Percentiles rank a stretch among this genome's conserved stretches.
These are phyloP conservation scores for Aspergillus glaucus DNA, from an alignment of 2,329 filamentous ascomycete genomes.

Conservation along the genomic window DNA sequence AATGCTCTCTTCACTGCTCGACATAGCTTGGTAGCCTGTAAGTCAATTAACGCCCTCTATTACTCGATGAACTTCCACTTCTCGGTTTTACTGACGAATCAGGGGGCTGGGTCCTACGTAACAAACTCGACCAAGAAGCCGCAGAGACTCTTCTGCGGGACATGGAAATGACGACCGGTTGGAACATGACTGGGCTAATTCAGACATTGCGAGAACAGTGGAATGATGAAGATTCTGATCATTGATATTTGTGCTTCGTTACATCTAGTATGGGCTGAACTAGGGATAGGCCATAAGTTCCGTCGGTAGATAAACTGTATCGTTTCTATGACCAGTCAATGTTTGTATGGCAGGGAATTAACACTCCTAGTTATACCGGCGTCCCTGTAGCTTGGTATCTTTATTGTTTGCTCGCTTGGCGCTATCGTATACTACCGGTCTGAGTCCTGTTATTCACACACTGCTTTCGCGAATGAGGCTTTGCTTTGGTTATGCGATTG, in stretches of 20 bases:
- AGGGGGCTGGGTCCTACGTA: slow-evolving; percentile 23
- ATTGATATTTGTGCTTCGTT: background rate
- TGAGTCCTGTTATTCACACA: too few relatives aligned
- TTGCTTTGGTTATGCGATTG: too few relatives aligned
- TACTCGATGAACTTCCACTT: background rate
- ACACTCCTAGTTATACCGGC: too few relatives aligned
- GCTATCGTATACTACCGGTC: too few relatives aligned
- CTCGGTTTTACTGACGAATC: background rate
- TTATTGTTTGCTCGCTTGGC: too few relatives aligned
- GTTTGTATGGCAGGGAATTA: too few relatives aligned
- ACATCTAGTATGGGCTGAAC: too few relatives aligned
- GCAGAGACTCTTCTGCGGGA: slow-evolving; percentile 16
- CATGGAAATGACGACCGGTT: slow-evolving; percentile 20
- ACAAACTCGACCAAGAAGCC: slow-evolving; percentile 17
- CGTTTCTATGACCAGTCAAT: too few relatives aligned
- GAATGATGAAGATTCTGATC: slow-evolving; percentile 10
- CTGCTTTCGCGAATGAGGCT: too few relatives aligned
- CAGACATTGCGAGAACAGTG: slow-evolving; percentile 17
- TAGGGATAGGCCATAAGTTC: too few relatives aligned
- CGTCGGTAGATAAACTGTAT: too few relatives aligned
- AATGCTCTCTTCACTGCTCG: slow-evolving; percentile 22
- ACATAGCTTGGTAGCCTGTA: slow-evolving; percentile 21
- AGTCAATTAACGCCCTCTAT: slow-evolving; percentile 2
- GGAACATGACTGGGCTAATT: slow-evolving; percentile 20
- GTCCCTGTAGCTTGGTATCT: too few relatives aligned